A percentile compares a stretch with the other conserved stretches of the same genome.
phyloP scores from a whole-genome alignment of 768 basidiomycete species.

The Phylloporus sp. region DNA sequence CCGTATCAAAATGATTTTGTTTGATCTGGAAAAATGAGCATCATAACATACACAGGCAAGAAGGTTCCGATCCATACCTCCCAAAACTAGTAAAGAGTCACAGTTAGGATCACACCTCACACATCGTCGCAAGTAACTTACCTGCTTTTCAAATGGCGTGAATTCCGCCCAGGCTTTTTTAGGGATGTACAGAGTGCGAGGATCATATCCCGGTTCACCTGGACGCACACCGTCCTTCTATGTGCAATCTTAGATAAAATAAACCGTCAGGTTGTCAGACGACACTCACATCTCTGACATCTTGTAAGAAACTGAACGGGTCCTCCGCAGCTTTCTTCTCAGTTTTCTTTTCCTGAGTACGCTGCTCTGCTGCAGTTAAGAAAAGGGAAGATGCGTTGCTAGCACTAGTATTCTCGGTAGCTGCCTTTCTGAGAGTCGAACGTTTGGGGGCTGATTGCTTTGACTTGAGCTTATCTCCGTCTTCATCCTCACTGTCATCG shows the following conservation, averaged over 20 bases:
- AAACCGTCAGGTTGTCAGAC: not conserved
- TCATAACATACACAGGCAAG: not conserved
- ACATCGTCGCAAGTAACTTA: conserved; percentile 19
- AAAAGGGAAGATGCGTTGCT: conserved; percentile 43
- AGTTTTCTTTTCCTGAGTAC: conserved; percentile 71
- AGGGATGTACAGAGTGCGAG: conserved; percentile 82
- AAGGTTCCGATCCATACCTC: conserved; percentile 44
- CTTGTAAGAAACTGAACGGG: conserved; percentile 69
- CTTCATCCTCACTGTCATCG: conserved; percentile 36
- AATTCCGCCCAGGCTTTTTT: conserved; percentile 72
- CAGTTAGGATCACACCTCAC: not conserved
- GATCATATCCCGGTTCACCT: conserved; percentile 85
- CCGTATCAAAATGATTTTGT: conserved; percentile 95
- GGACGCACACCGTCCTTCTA: conserved; percentile 81
- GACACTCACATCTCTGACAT: conserved; percentile 63
- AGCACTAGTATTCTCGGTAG: conserved; percentile 25
- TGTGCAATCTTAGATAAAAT: not conserved
- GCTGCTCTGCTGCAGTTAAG: conserved; percentile 80
- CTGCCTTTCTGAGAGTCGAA: conserved; percentile 30
- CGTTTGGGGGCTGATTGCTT: conserved; percentile 37
- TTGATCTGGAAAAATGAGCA: conserved; percentile 69
- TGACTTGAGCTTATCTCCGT: conserved; percentile 33
- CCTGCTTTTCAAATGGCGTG: conserved; percentile 95
- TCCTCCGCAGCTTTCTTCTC: conserved; percentile 79
- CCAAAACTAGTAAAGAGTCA: conserved; percentile 53